Evolutionary conservation across 139 green algal genomes (phyloP), one percentile per base, ranked within the genome.

Genomic region (Micractinium conductrix): DNA sequence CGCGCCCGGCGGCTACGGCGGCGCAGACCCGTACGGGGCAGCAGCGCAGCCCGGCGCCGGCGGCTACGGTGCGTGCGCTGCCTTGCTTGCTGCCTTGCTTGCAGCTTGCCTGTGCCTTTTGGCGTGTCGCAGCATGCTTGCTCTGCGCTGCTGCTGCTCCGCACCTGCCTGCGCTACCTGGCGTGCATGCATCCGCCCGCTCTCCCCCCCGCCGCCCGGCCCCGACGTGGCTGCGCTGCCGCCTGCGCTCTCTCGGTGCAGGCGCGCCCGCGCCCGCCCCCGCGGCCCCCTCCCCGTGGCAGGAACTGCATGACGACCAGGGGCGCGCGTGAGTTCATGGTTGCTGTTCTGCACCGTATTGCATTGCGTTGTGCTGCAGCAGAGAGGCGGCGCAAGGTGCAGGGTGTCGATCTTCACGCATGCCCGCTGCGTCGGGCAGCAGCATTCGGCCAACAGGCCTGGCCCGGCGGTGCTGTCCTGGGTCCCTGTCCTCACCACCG

Each of bases 261-360:
- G 83, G 83, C 9, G 42, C 58, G 26, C 68, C 62, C 37, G 70
- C 73, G 7, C 28, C 12, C 17, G 69, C 71, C 24, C n/a, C 43
- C 33, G 22, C 65, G 26, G 63, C 35, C 17, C 28, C 30, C 38
- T 14, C 50, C 14, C 76, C 68, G 33, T 97, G 92, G 94, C 90
- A 93, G 83, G 93, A 88, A 26, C 88, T 94, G 79, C 90, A 93
- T 55, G 93, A 97, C 73, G 91, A 93, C 71, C 88, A 97, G 81
- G 91, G 91, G 38, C 86, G 94, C 2, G 90, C 91, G n/a, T n/a
- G n/a, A n/a, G n/a, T n/a, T n/a, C n/a, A n/a, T n/a, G n/a, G n/a
- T n/a, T n/a, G n/a, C n/a, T n/a, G n/a, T n/a, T n/a, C n/a, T n/a
- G n/a, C n/a, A n/a, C n/a, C n/a, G n/a, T n/a, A n/a, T n/a, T n/a